Base-by-base conservation (phyloP, 768 basidiomycete genomes). In the Cystoderma amianthinum region DNA sequence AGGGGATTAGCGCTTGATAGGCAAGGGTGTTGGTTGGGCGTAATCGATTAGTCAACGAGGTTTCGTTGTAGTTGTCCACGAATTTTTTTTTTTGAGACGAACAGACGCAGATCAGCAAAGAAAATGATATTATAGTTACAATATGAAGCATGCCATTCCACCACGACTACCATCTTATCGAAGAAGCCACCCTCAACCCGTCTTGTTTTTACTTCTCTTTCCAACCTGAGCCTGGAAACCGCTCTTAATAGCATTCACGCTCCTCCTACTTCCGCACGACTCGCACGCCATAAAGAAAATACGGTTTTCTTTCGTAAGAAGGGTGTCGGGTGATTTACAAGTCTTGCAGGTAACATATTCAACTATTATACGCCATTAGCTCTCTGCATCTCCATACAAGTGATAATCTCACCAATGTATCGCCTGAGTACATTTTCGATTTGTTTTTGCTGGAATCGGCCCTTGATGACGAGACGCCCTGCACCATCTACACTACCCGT, bases 311-410 rank as follows among this genome's bases (percentile, higher is more conserved):
- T 98, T 99, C 20, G 86, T 84, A 25, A 99, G 78, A 15, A 96
- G 78, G 2, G 96, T 99, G 61, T 99, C 96, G 34, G 90, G 90
- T 1, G 95, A 97, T 68, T 97, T 99, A 76, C 96, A 99, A 30
- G 94, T 98, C 66, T 96, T 95, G 79, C 96, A 99, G 28, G 94
- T 94, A 46, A 97, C 95, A 64, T 97, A 98, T 68, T 97, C 94
- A 46, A 95, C 94, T 95, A 50, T 38, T n/a, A 17, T 18, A 4
- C 10, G 45, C 32, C 28, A 16, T 24, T 16, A 32, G 22, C 22
- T 22, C 23, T 46, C n/a, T 18, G 3, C 15, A 38, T 9, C 7
- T 32, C 32, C 9, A 17, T 24, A 41, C 15, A 23, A 21, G 37
- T 10, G 16, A 28, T 22, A 23, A 38, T 15, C 83, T 51, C 60